Base-by-base conservation (phyloP, 2,329 filamentous ascomycete species). In the Claviceps paspali region DNA sequence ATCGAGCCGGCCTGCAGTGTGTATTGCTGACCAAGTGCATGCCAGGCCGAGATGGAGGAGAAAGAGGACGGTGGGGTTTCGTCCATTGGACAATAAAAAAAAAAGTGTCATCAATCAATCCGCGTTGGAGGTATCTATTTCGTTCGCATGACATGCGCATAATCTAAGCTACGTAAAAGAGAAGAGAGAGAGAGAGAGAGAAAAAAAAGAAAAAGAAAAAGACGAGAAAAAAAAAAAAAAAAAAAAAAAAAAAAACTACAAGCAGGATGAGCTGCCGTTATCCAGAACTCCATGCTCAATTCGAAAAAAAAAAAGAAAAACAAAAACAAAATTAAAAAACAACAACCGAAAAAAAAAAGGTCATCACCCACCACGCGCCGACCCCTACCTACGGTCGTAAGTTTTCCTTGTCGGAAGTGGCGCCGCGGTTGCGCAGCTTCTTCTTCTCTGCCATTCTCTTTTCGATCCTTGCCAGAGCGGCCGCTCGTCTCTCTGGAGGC, bases 391-490 rank as follows among this genome's bases (percentile, higher is more conserved):
- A 60, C 17, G 61, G 60, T 41, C 53, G 55, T 42, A 68, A 43
- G 47, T 74, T 73, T 55, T 73, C 70, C 59, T 73, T 71, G 43
- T 67, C 62, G 23, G 49, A 44, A 9, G 49, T 52, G 36, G 47
- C 50, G 7, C 17, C 24, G 24, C 50, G 51, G 33, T 51, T 51
- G 34, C 53, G 51, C 21, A 52, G 48, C 40, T 54, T 55, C 49
- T 57, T 60, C 49, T 68, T 67, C 50, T 72, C 64, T n/a, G 63
- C 61, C 49, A 63, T 65, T 48, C 68, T 63, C 51, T 64, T 61
- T 51, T 73, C 65, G 11, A 76, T 62, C 6, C 70, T 57, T 29
- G 69, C 71, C 36, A 71, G 58, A 9, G 69, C 71, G 1, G 70
- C 70, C 6, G 68, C 65, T 32, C 62, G 60, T 24, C 72, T 60